Conservation (phyloP, 768 basidiomycete genomes). For the Naganishia friedmannii region DNA sequence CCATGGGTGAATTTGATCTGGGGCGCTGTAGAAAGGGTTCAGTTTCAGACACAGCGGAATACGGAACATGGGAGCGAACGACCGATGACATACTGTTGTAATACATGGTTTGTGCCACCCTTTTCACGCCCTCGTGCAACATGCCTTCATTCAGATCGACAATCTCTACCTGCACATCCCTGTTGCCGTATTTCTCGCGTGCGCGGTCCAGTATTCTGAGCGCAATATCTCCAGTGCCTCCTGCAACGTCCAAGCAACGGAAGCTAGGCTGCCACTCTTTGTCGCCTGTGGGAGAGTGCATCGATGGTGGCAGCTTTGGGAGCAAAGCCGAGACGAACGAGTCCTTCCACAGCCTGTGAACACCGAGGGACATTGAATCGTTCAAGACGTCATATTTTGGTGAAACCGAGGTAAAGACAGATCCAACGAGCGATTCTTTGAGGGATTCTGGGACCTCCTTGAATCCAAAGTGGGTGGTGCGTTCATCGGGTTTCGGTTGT, state of each 20-base stretch:
- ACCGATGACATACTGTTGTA: slow-evolving; percentile 72
- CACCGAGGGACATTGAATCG: slow-evolving; percentile 94
- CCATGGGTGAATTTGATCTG: slow-evolving; percentile 89
- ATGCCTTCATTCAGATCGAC: slow-evolving; percentile 94
- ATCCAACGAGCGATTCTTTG: slow-evolving; percentile 86
- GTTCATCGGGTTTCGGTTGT: slow-evolving; percentile 10
- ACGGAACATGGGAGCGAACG: neutral
- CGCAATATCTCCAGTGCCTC: slow-evolving; percentile 95
- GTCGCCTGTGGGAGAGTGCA: slow-evolving; percentile 40
- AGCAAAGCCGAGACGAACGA: slow-evolving; percentile 70
- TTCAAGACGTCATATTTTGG: slow-evolving; percentile 97
- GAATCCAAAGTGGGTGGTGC: slow-evolving; percentile 83
- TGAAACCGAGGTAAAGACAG: slow-evolving; percentile 92
- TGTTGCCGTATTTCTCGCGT: slow-evolving; percentile 79
- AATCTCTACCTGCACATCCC: slow-evolving; percentile 82
- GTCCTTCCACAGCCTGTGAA: slow-evolving; percentile 97
- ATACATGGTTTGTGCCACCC: slow-evolving; percentile 97
- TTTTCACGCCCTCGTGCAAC: slow-evolving; percentile 82
- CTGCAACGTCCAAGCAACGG: slow-evolving; percentile 90
- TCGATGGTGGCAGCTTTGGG: slow-evolving; percentile 60
- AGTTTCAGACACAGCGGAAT: neutral
- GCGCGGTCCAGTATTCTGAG: slow-evolving; percentile 87
- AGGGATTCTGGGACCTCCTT: slow-evolving; percentile 75
- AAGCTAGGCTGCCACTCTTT: slow-evolving; percentile 63
- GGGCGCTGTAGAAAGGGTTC: slow-evolving; percentile 61